Conservation (phyloP, 768 basidiomycete species). For the Russula foetens region DNA sequence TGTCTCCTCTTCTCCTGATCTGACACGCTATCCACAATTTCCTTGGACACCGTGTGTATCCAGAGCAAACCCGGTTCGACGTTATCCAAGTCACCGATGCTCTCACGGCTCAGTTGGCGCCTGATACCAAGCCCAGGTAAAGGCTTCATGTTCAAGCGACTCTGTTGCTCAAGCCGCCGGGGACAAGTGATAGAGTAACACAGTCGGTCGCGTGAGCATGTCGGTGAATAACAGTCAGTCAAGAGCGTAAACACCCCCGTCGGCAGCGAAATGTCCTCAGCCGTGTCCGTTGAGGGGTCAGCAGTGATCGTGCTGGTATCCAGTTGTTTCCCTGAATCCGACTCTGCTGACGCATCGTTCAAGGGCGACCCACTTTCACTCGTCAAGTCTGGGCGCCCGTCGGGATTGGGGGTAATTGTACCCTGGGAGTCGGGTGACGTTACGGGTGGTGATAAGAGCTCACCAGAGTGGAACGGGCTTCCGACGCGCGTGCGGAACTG, state of each 20-base stretch:
- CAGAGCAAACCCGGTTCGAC: conserved; percentile 81
- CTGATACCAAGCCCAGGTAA: conserved; percentile 70
- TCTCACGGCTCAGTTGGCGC: conserved; percentile 71
- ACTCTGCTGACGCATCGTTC: conserved; percentile 27
- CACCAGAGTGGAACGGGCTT: conserved; percentile 80
- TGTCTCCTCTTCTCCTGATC: conserved; percentile 91
- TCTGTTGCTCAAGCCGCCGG: conserved; percentile 87
- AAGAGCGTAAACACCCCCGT: conserved; percentile 93
- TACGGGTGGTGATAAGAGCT: conserved; percentile 35
- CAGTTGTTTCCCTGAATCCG: conserved; percentile 22
- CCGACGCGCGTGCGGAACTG: conserved; percentile 82
- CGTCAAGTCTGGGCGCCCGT: conserved; percentile 23
- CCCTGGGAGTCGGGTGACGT: conserved; percentile 25
- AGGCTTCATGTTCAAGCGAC: conserved; percentile 88
- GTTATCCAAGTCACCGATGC: conserved; percentile 60
- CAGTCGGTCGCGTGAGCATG: conserved; percentile 87
- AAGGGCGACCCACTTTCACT: conserved; percentile 20
- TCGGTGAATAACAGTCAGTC: conserved; percentile 97
- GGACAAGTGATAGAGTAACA: conserved; percentile 99
- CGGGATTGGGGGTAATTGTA: conserved; percentile 11
- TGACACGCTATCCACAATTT: conserved; percentile 86
- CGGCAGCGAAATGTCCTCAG: conserved; percentile 67
- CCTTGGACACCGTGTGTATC: conserved; percentile 94
- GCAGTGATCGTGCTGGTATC: conserved; percentile 22
- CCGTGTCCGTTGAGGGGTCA: conserved; percentile 3